Evolutionary conservation across 805 yeast genomes (phyloP).

Genomic region (Yarrowia yakushimensis): DNA sequence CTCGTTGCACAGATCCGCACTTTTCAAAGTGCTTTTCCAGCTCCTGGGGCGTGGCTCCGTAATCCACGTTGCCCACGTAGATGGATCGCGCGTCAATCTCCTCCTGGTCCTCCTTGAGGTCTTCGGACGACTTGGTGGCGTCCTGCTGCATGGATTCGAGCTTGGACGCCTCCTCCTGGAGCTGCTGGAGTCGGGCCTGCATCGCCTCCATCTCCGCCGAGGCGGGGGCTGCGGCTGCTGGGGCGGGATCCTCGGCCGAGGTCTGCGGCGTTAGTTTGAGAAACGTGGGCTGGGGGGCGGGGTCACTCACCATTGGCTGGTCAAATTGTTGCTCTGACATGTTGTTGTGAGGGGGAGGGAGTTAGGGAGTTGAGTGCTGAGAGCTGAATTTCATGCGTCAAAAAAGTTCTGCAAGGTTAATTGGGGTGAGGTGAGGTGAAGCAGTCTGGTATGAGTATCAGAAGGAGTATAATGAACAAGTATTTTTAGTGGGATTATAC

Average conservation of each 20-base stretch:
- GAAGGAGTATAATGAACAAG: too few species aligned
- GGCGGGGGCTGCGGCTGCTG: not conserved
- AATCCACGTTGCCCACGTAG: conserved; percentile 83
- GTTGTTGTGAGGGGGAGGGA: not conserved
- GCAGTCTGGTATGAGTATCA: too few species aligned
- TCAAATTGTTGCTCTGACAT: conserved; percentile 14
- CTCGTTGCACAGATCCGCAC: conserved; percentile 73
- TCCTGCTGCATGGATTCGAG: conserved; percentile 57
- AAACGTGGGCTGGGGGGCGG: conserved; percentile 2
- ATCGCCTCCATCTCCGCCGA: conserved; percentile 35
- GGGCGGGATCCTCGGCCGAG: conserved; percentile 2
- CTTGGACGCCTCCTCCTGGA: conserved; percentile 62
- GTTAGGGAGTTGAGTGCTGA: too few species aligned
- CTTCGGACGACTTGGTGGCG: conserved; percentile 44
- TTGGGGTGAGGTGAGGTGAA: not conserved
- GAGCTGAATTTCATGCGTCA: not conserved
- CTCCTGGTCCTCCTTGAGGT: conserved; percentile 48
- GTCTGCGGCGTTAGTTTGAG: conserved; percentile 23
- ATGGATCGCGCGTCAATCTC: conserved; percentile 75
- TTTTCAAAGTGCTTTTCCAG: conserved; percentile 67
- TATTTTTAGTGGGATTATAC: too few species aligned
- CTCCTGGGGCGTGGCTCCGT: conserved; percentile 72
- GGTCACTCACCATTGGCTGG: conserved; percentile 23
- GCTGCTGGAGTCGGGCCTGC: conserved; percentile 48
- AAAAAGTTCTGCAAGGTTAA: conserved; percentile 12